Percentiles rank a stretch among this genome's conserved stretches.
phyloP scores from a whole-genome alignment of 345 rosid genomes.

The Eucalyptus tenuipes region DNA sequence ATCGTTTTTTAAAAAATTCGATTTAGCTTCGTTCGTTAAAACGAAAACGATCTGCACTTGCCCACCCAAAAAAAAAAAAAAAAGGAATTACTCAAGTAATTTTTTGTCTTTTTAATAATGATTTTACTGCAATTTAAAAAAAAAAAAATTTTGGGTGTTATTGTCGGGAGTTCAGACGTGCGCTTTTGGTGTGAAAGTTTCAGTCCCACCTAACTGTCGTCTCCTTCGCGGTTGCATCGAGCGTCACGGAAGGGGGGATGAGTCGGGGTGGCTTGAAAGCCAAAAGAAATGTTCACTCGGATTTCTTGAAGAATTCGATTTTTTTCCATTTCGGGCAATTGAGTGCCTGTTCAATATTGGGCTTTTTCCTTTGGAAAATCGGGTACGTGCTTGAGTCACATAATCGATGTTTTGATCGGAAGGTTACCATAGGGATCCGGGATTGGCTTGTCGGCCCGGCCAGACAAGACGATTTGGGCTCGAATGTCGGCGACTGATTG shows the following conservation, averaged over 20 bases:
- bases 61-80: not conserved
- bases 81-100: not conserved
- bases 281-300: not conserved
- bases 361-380: not conserved
- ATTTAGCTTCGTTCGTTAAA: not conserved
- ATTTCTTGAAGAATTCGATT: not conserved
- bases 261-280: not conserved
- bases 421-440: accelerated
- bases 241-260: not conserved
- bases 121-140: too few relatives aligned
- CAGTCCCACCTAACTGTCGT: not conserved
- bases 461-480: accelerated
- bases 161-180: not conserved
- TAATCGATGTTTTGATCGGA: not conserved
- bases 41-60: not conserved
- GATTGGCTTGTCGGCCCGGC: accelerated
- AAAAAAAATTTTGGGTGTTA: not conserved
- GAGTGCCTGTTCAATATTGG: not conserved
- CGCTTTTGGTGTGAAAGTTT: not conserved
- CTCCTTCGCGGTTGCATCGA: not conserved
- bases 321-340: not conserved
- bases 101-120: not conserved
- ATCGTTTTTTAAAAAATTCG: not conserved
- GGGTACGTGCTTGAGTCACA: not conserved
- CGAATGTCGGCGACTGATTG: accelerated